phyloP scores from a whole-genome alignment of 1,139 yeast species.

The Meyerozyma guilliermondii region DNA sequence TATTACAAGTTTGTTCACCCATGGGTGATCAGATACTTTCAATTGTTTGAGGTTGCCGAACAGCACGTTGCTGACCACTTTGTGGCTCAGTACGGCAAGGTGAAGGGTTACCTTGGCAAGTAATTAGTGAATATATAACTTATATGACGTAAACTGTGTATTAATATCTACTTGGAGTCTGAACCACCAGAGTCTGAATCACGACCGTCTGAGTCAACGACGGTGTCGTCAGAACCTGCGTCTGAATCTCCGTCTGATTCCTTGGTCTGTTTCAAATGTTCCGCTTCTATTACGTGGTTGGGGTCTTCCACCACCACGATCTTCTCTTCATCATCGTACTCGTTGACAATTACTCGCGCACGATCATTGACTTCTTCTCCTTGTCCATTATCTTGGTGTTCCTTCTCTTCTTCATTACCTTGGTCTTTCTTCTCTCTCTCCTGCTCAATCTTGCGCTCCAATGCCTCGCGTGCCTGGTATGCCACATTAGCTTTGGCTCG shows the following conservation, averaged over 20 bases:
- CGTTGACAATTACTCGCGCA: neutral
- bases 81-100: slow-evolving; percentile 12
- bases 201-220: no score
- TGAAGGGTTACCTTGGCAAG: slow-evolving; percentile 5
- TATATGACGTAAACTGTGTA: neutral
- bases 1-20: slow-evolving; percentile 23
- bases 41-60: slow-evolving; percentile 29
- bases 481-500: slow-evolving; percentile 81
- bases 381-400: neutral
- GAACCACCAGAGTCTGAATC: no score
- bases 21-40: slow-evolving; percentile 23
- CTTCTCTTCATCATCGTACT: slow-evolving; percentile 2
- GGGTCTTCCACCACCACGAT: neutral
- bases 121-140: neutral
- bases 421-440: neutral
- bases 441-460: slow-evolving; percentile 7
- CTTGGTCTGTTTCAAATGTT: no score
- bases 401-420: neutral
- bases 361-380: neutral
- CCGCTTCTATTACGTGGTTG: neutral
- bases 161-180: neutral
- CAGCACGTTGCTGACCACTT: slow-evolving; percentile 19
- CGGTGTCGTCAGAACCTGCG: neutral
- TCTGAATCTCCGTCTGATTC: neutral
- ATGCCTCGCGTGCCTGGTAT: slow-evolving; percentile 65